Base-by-base conservation (phyloP, 805 yeast species). In the Wilhelminamyces savonicus region DNA sequence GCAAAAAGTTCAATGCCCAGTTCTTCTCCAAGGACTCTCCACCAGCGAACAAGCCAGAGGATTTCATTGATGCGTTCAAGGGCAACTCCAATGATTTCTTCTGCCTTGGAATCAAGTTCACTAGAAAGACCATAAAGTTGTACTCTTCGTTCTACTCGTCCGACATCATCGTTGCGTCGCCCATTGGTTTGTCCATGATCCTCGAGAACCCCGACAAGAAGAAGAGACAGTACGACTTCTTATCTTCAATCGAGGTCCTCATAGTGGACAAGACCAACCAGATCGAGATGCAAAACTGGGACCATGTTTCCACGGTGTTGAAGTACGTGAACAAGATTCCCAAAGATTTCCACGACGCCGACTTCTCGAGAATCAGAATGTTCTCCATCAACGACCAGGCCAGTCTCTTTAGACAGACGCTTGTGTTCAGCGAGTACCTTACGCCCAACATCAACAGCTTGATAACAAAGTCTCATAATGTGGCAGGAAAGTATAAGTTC, bases 11-110 rank as follows among this genome's bases (percentile, higher is more conserved):
- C 51, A 69, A 61, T 28, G 65, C 62, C 7, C 94, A 87, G 43
- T 92, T 83, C 53, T 71, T 58, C 45, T 71, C 71, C 13, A 71
- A 65, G 8, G 60, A 56, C 26, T 62, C 71, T 2, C 56, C 69
- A 2, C 69, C 77, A 1, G 62, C 49, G 4, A 57, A 64, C 25
- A 92, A 84, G 51, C 95, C 97, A 0, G 81, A 74, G 7, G 96
- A 90, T 44, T 92, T 90, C 57, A 74, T 72, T 46, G 71, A 76
- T 27, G 57, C 76, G 28, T 92, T 92, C 60, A 75, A 76, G 37
- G 98, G 98, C 10, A 90, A 88, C 59, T 76, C 88, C 10, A 84
- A 83, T 49, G 98, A 92, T 62, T 80, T 83, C 59, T 92, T 92
- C 56, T 81, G 92, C 31, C 44, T 92, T 5, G 97, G 98, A n/a